A percentile compares a stretch with the other conserved stretches of the same genome.
These are phyloP conservation scores for Pachyrhizus erosus DNA, from an alignment of 306 rosid species.

Conservation along the genomic window DNA sequence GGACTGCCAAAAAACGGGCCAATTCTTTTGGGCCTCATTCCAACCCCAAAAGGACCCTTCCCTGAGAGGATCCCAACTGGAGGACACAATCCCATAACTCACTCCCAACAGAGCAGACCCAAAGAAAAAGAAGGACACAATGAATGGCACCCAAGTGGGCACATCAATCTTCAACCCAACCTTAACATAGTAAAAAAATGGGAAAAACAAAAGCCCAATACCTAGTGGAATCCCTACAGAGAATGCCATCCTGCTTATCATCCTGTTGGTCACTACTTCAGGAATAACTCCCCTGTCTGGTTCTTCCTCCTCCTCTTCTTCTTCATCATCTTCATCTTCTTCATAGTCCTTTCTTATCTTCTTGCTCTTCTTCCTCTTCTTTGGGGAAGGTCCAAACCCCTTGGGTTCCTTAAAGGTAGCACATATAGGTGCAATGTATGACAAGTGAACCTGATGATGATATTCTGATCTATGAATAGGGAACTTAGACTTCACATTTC, in stretches of 20 bases:
- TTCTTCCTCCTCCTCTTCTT: constrained; percentile 35
- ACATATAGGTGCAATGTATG: constrained; percentile 41
- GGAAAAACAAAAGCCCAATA: constrained; percentile 82
- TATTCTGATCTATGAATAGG: constrained; percentile 42
- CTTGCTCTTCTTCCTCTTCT: constrained; percentile 55
- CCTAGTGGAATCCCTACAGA: constrained; percentile 80
- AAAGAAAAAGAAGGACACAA: constrained; percentile 83
- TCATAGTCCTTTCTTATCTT: constrained; percentile 39
- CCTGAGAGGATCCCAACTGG: constrained; percentile 86
- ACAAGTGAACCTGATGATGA: constrained; percentile 32
- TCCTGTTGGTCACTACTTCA: constrained; percentile 89
- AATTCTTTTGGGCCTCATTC: constrained; percentile 77
- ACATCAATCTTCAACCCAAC: constrained; percentile 83
- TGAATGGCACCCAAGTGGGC: constrained; percentile 94
- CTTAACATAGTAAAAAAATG: constrained; percentile 82
- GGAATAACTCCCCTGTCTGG: constrained; percentile 73
- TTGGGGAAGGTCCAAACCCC: constrained; percentile 79
- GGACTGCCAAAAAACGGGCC: constrained; percentile 81
- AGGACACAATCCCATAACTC: constrained; percentile 95
- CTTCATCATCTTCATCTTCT: constrained; percentile 36
- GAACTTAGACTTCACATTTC: constrained; percentile 39
- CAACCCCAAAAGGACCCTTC: constrained; percentile 74
- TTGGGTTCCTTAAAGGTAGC: constrained; percentile 69
- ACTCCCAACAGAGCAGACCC: constrained; percentile 92
- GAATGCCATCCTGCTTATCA: constrained; percentile 81